Evolutionary conservation across 2,329 filamentous ascomycete genomes (phyloP).

Genomic region (Hyphodiscus sp.): DNA sequence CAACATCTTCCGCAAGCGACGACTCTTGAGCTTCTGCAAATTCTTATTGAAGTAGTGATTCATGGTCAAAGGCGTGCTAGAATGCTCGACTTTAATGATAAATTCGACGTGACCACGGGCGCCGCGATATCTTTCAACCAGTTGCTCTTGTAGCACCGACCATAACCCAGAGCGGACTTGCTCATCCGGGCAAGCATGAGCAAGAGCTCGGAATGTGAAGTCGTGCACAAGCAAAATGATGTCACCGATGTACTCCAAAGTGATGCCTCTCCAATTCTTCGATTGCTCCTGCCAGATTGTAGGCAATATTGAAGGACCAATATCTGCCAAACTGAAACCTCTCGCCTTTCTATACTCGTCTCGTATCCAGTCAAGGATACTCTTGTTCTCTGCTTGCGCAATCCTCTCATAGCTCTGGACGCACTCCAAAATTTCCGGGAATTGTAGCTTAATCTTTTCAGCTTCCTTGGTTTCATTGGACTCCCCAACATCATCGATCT

Average conservation of each 20-base stretch:
- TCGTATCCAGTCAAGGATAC: constrained; percentile 16
- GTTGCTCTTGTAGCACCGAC: constrained; percentile 11
- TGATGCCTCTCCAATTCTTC: constrained; percentile 26
- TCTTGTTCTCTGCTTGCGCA: constrained; percentile 2
- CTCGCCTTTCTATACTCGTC: constrained; percentile 5
- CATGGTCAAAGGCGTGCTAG: constrained; percentile 28
- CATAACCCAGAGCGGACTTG: constrained; percentile 17
- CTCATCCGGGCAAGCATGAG: constrained; percentile 16
- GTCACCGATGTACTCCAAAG: constrained; percentile 24
- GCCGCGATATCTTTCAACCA: constrained; percentile 21
- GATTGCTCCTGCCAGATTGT: constrained; percentile 37
- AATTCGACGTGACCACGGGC: constrained; percentile 22
- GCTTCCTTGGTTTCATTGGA: constrained; percentile 5
- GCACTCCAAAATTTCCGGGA: too few relatives aligned
- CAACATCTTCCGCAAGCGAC: constrained; percentile 7
- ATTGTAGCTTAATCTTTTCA: background rate
- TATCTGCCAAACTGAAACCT: constrained; percentile 7
- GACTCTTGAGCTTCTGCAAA: constrained; percentile 5
- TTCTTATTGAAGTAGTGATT: constrained; percentile 22
- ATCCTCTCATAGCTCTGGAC: constrained; percentile 2
- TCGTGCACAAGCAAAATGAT: constrained; percentile 27
- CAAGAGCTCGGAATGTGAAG: constrained; percentile 24
- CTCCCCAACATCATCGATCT: constrained; percentile 5
- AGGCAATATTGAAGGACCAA: constrained; percentile 31
- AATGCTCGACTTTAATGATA: constrained; percentile 26